phyloP scores from a whole-genome alignment of 192 early-diverging fungal genomes.

The Linnemannia hyalina region DNA sequence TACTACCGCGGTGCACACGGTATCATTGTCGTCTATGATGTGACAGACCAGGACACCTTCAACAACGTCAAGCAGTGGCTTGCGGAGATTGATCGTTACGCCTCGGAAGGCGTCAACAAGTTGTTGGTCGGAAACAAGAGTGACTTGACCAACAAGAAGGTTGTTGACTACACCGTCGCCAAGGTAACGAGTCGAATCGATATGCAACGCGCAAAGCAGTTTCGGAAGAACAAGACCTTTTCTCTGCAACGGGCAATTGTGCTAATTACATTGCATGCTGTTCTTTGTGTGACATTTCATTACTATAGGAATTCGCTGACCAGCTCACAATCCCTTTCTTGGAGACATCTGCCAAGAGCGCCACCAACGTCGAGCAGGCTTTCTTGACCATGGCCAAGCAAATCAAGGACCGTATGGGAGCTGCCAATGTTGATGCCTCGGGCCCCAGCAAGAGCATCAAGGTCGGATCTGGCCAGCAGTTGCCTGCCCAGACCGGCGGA shows the following conservation, averaged over 20 bases:
- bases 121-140: conserved; percentile 98
- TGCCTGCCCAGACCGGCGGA: conserved; percentile 62
- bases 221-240: not conserved
- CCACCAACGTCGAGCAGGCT: conserved; percentile 98
- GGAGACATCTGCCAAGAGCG: conserved; percentile 98
- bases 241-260: not conserved
- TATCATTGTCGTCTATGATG: conserved; percentile 99
- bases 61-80: conserved; percentile 98
- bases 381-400: conserved; percentile 99
- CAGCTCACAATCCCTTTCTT: conserved; percentile 91
- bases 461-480: conserved; percentile 63
- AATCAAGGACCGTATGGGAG: conserved; percentile 95
- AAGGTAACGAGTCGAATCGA: conserved; percentile 61
- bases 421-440: conserved; percentile 59
- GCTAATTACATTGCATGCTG: not conserved
- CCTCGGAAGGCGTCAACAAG: conserved; percentile 97
- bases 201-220: not conserved
- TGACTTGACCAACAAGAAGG: conserved; percentile 94
- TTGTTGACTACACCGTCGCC: conserved; percentile 77
- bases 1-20: conserved; percentile 99
- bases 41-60: conserved; percentile 96
- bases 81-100: conserved; percentile 98
- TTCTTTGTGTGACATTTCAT: not conserved
- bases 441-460: conserved; percentile 65
- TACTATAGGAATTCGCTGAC: conserved; percentile 89